A percentile compares a stretch with the other conserved stretches of the same genome.
phyloP scores from a whole-genome alignment of 1,139 yeast species.

The Geotrichum siamense region DNA sequence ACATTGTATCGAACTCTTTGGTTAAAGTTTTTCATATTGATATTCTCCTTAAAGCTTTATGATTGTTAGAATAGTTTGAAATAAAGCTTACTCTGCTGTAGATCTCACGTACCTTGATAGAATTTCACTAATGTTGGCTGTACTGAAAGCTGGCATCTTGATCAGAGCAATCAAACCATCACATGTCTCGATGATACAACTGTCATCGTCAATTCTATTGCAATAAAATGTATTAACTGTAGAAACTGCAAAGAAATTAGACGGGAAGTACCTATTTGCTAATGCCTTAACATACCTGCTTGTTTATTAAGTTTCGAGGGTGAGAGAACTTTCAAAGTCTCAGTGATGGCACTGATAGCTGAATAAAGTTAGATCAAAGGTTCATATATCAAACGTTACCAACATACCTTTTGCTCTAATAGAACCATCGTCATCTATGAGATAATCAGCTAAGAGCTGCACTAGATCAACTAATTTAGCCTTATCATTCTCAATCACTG shows the following conservation, averaged over 20 bases:
- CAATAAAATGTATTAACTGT: slow-evolving; percentile 61
- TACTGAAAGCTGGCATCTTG: slow-evolving; percentile 35
- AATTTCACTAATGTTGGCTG: slow-evolving; percentile 32
- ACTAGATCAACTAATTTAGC: slow-evolving; percentile 49
- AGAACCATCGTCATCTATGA: slow-evolving; percentile 60
- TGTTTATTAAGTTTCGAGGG: slow-evolving; percentile 44
- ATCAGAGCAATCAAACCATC: slow-evolving; percentile 50
- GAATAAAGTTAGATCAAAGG: slow-evolving; percentile 4
- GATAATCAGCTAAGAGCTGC: slow-evolving; percentile 48
- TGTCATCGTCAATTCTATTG: slow-evolving; percentile 60
- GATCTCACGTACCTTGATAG: slow-evolving; percentile 30
- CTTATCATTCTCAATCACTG: slow-evolving; percentile 34
- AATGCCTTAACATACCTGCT: slow-evolving; percentile 40
- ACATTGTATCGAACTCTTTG: slow-evolving; percentile 45
- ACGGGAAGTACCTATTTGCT: neutral
- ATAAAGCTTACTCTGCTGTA: neutral
- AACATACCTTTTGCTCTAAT: slow-evolving; percentile 38
- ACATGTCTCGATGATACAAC: slow-evolving; percentile 47
- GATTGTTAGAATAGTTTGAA: neutral
- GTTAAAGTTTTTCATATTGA: slow-evolving; percentile 46
- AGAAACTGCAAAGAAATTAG: slow-evolving; percentile 19
- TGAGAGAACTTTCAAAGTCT: slow-evolving; percentile 41
- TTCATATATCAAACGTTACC: neutral
- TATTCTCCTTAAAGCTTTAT: slow-evolving; percentile 38
- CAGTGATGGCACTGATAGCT: slow-evolving; percentile 55